phyloP scores from a whole-genome alignment of 257 asterid species.

The Scutellaria baicalensis region DNA sequence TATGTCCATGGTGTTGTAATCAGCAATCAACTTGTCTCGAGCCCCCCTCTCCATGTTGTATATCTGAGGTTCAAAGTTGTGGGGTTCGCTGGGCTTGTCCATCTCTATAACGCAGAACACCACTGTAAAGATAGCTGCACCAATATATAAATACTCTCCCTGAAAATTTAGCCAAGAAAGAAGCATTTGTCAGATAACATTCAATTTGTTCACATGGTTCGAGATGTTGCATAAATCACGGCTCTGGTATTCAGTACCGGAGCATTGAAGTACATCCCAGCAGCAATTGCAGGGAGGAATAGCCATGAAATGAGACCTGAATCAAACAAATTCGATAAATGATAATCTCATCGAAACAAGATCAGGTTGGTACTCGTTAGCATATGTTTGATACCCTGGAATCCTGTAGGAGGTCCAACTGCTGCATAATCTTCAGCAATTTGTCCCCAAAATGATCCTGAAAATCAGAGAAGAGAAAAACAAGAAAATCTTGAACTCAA shows the following conservation, averaged over 20 bases:
- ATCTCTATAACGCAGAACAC: conserved; percentile 70
- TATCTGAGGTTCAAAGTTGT: conserved; percentile 88
- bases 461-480: not conserved
- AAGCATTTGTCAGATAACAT: not conserved
- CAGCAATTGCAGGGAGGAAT: conserved; percentile 69
- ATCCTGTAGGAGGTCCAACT: conserved; percentile 82
- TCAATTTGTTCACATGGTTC: not conserved
- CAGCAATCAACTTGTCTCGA: conserved; percentile 71
- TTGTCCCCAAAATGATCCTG: conserved; percentile 76
- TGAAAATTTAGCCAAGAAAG: conserved; percentile 14
- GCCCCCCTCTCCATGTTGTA: conserved; percentile 87
- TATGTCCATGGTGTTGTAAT: conserved; percentile 78
- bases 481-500: not conserved
- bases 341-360: not conserved
- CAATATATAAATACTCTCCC: conserved; percentile 83
- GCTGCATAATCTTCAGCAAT: conserved; percentile 72
- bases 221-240: not conserved
- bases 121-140: conserved; percentile 67
- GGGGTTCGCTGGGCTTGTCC: conserved; percentile 86
- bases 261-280: conserved; percentile 67
- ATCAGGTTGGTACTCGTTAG: not conserved
- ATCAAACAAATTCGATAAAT: not conserved
- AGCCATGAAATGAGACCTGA: conserved; percentile 77
- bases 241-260: conserved; percentile 35
- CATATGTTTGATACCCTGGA: conserved; percentile 42